phyloP scores from a whole-genome alignment of 177 flowering plant species.

The Telopea speciosissima region DNA sequence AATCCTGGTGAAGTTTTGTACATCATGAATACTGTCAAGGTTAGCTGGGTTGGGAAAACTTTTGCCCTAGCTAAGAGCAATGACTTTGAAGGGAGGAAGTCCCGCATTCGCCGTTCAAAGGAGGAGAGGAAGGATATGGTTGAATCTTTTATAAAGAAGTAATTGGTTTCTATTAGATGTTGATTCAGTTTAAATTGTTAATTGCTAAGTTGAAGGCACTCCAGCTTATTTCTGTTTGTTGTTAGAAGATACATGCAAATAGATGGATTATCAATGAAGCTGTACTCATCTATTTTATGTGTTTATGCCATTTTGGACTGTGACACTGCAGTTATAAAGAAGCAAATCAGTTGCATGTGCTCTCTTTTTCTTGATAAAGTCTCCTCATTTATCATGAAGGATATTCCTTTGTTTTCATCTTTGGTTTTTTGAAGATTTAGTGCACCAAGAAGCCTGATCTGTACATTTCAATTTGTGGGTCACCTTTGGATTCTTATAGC shows the following conservation, averaged over 20 bases:
- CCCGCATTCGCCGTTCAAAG: slow-evolving; percentile 71
- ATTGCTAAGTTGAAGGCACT: not conserved
- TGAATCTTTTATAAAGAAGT: slow-evolving; percentile 79
- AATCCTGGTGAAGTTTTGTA: slow-evolving; percentile 9
- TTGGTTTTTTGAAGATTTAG: not conserved
- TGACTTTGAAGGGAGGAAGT: slow-evolving; percentile 58
- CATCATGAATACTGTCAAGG: slow-evolving; percentile 64
- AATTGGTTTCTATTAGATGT: slow-evolving; percentile 14
- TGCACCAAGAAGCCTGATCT: not conserved
- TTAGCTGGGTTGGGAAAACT: slow-evolving; percentile 66
- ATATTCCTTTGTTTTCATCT: not conserved
- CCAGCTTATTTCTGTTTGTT: not conserved
- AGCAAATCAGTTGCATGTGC: too few species aligned
- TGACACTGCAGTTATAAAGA: not conserved
- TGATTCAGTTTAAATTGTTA: not conserved
- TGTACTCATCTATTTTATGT: too few species aligned
- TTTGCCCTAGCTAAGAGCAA: slow-evolving; percentile 62
- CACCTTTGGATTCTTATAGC: not conserved
- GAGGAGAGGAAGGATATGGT: slow-evolving; percentile 82
- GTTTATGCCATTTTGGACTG: not conserved
- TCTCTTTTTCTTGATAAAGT: too few species aligned
- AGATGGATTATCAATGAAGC: not conserved
- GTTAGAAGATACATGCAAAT: not conserved
- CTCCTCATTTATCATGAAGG: too few species aligned
- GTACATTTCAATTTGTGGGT: not conserved